Base-by-base conservation (phyloP, 208 protist species). In the Kentomonas sorsogonicus region DNA sequence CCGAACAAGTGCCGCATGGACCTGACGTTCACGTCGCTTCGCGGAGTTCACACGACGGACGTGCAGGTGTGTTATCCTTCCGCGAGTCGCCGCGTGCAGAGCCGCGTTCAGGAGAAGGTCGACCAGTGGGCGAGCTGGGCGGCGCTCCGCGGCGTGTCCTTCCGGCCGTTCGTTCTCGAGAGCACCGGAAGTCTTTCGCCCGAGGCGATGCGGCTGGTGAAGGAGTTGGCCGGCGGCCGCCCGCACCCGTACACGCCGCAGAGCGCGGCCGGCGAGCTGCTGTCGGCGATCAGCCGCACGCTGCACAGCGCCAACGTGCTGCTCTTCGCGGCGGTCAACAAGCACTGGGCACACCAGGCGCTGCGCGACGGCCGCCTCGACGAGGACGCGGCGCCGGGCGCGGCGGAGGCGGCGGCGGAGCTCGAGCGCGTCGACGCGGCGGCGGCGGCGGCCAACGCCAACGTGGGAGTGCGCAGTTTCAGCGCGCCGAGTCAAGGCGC, bases 131-230 rank as follows among this genome's bases (percentile, higher is more conserved):
- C 22, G 9, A 26, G 13, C 50, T 75, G 63, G 60, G 69, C 61
- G 7, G 25, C 16, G 22, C 26, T n/a, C 3, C 60, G 29, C 26
- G 53, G 59, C 40, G 22, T 53, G 3, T n/a, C 1, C 36, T 75
- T 71, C 31, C 39, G 27, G 15, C 64, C 69, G n/a, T 39, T 72
- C n/a, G 27, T 70, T 26, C 38, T 72, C 3, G 53, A 67, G 33
- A 62, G 43, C 9, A 76, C 65, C 48, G 69, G 69, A 3, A 30
- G 59, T 4, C 44, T 72, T 10, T 53, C 62, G 34, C 52, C 30
- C 13, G 45, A 61, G 25, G 63, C 60, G 13, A 34, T 65, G n/a
- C 39, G 51, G n/a, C 72, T 64, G 65, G 25, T 72, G 38, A 30
- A 34, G 0, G 41, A 22, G 13, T 48, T 72, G 7, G 53, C 63